A percentile compares a stretch with the other conserved stretches of the same genome.
These are phyloP conservation scores for Agrostemma githago DNA, from an alignment of 148 eudicot species.

Conservation along the genomic window DNA sequence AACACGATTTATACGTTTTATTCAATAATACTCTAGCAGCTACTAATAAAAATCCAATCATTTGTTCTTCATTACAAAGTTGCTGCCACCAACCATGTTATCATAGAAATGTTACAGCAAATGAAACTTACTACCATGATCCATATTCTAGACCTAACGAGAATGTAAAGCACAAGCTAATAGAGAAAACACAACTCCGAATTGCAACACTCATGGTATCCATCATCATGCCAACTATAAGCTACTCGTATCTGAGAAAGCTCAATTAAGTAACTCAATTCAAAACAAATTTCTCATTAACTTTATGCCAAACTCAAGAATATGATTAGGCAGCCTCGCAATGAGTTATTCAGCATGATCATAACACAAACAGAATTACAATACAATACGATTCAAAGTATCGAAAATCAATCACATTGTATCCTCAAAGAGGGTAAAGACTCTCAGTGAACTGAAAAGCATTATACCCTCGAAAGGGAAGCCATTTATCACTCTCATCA, in stretches of 20 bases:
- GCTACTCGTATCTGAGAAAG: neutral
- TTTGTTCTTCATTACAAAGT: neutral
- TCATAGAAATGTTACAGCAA: no score
- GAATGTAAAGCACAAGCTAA: neutral
- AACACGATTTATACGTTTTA: no score
- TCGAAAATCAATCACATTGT: neutral
- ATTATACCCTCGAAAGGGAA: conserved; percentile 40
- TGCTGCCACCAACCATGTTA: neutral
- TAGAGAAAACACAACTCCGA: neutral
- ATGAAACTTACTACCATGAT: no score
- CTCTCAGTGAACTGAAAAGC: conserved; percentile 41
- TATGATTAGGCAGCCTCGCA: neutral
- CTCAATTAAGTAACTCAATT: neutral
- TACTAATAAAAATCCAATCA: no score
- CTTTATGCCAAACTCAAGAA: neutral
- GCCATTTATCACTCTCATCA: conserved; percentile 39
- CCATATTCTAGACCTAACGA: no score
- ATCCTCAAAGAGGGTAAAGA: conserved; percentile 24
- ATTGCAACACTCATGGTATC: neutral
- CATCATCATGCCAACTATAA: neutral
- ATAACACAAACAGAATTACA: neutral
- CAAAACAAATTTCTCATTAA: neutral
- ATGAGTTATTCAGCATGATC: neutral
- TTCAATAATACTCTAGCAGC: no score
- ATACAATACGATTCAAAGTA: neutral